Evolutionary conservation across 129 eudicot genomes (phyloP).

Genomic region (Rutidosis leptorrhynchoides): DNA sequence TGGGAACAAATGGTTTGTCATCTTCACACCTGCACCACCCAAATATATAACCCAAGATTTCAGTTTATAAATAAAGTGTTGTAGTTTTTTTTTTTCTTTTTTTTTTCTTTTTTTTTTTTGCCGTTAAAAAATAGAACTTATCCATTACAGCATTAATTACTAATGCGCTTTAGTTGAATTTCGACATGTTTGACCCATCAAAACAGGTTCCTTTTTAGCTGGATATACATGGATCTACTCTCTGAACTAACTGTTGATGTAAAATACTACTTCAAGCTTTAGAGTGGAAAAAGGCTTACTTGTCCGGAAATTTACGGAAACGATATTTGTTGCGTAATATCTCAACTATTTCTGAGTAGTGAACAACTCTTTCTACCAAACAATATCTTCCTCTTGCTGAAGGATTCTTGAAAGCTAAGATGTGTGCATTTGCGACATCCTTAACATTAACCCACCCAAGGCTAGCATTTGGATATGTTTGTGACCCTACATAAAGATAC

Average conservation of each 20-base stretch:
- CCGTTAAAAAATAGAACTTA: too few relatives aligned
- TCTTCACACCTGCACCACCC: constrained; percentile 51
- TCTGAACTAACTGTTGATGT: not conserved
- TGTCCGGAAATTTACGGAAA: constrained; percentile 39
- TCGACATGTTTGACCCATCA: not conserved
- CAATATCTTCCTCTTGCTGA: constrained; percentile 66
- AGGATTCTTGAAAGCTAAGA: constrained; percentile 57
- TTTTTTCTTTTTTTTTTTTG: too few relatives aligned
- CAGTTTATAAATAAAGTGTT: not conserved
- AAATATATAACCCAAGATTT: constrained; percentile 1
- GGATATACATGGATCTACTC: not conserved
- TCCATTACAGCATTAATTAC: not conserved
- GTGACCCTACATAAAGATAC: constrained; percentile 23
- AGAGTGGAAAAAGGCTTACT: constrained; percentile 36
- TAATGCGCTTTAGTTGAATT: not conserved
- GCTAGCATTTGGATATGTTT: constrained; percentile 47
- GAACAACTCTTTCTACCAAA: constrained; percentile 48
- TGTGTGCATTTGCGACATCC: constrained; percentile 70
- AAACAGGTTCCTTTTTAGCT: too few relatives aligned
- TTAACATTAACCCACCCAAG: constrained; percentile 63
- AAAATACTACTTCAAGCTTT: constrained; percentile 2
- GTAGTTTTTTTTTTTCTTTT: too few relatives aligned
- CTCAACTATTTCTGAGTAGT: constrained; percentile 41
- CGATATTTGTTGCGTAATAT: constrained; percentile 50
- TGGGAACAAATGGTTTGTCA: constrained; percentile 57